Percentiles rank a stretch among this genome's conserved stretches.
These are phyloP conservation scores for Polysphondylium violaceum DNA, from an alignment of 78 protist genomes.

Conservation along the genomic window DNA sequence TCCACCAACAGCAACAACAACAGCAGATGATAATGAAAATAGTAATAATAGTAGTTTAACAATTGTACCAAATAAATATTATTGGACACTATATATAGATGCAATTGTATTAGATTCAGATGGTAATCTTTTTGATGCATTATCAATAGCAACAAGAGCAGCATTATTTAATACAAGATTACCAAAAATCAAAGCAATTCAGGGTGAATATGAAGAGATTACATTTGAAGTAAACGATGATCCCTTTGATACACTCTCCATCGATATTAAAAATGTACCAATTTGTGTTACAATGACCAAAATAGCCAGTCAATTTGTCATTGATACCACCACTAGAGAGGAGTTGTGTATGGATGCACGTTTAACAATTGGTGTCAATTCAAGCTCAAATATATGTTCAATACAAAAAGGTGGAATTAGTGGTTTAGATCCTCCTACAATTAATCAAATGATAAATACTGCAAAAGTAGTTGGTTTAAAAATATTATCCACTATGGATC, in stretches of 20 bases:
- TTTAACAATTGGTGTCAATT: conserved; percentile 71
- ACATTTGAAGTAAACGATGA: conserved; percentile 76
- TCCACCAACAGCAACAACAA: neutral
- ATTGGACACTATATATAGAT: conserved; percentile 86
- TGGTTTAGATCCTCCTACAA: conserved; percentile 62
- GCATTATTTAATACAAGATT: conserved; percentile 80
- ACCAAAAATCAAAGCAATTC: conserved; percentile 52
- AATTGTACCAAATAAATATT: conserved; percentile 76
- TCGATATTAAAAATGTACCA: conserved; percentile 45
- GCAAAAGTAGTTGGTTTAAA: conserved; percentile 43
- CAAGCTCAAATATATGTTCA: conserved; percentile 59
- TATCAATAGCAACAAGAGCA: conserved; percentile 78
- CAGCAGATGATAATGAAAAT: neutral
- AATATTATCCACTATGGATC: conserved; percentile 51
- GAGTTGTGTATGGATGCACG: conserved; percentile 84
- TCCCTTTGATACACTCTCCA: conserved; percentile 12
- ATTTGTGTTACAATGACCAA: conserved; percentile 74
- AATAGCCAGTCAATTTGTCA: conserved; percentile 74
- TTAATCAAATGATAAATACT: conserved; percentile 78
- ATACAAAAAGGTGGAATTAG: conserved; percentile 85
- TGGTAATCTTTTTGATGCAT: conserved; percentile 86
- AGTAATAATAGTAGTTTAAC: neutral
- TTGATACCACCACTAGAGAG: conserved; percentile 83
- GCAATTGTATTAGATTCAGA: conserved; percentile 82
- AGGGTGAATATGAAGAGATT: conserved; percentile 51